Conservation (phyloP, 2,329 filamentous ascomycete genomes). For the Dothistroma pini region DNA sequence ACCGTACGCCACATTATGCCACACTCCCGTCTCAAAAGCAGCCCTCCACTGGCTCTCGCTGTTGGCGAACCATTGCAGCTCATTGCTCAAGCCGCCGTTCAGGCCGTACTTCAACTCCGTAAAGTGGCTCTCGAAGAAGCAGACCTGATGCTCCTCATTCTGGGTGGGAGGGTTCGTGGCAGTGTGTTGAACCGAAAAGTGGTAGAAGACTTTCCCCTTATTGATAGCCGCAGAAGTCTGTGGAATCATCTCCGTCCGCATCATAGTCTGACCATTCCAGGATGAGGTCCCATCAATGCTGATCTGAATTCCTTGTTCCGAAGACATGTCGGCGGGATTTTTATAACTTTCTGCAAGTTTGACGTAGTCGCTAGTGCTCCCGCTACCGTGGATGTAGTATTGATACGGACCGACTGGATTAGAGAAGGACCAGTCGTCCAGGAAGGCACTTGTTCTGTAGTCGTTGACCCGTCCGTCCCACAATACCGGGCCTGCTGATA, state of each 20-base stretch:
- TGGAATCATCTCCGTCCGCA: conserved; percentile 69
- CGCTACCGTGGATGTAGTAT: conserved; percentile 70
- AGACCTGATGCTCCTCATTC: conserved; percentile 64
- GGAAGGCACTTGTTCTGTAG: conserved; percentile 51
- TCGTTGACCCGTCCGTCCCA: conserved; percentile 68
- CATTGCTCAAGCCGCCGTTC: conserved; percentile 50
- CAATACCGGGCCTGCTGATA: conserved; percentile 45
- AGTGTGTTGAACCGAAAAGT: conserved; percentile 63
- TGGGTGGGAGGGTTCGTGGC: conserved; percentile 58
- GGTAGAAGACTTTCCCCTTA: conserved; percentile 65
- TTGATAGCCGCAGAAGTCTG: conserved; percentile 64
- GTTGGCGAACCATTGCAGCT: conserved; percentile 62
- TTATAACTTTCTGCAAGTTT: conserved; percentile 59
- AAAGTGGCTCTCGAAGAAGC: conserved; percentile 66
- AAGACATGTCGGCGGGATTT: conserved; percentile 61
- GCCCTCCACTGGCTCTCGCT: conserved; percentile 61
- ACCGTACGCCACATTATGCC: conserved; percentile 74
- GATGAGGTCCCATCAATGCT: conserved; percentile 61
- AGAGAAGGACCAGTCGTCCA: conserved; percentile 56
- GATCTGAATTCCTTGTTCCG: conserved; percentile 64
- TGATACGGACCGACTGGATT: conserved; percentile 68
- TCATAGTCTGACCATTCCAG: conserved; percentile 71
- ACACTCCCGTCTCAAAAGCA: conserved; percentile 59
- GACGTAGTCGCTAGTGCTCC: conserved; percentile 56
- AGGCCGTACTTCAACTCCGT: conserved; percentile 70